These are phyloP conservation scores for Magnolia kwangsiensis DNA, from an alignment of 164 flowering plant species.

Conservation along the genomic window DNA sequence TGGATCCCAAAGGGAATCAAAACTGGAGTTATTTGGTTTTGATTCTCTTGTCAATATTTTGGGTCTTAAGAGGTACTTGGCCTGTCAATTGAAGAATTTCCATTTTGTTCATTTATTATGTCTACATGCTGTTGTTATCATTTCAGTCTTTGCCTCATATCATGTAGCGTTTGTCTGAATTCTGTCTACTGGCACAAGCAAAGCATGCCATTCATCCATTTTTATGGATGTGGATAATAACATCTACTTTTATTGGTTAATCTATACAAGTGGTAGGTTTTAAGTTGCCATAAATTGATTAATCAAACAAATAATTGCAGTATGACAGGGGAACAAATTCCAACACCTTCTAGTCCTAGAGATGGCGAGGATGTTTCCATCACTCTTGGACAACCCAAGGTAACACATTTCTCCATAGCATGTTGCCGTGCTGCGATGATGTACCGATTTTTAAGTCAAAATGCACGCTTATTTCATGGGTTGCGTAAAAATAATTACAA, in stretches of 20 bases:
- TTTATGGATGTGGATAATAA: background rate
- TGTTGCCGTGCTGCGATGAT: constrained; percentile 3
- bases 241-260: background rate
- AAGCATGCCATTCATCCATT: constrained; percentile 1
- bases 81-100: background rate
- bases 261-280: background rate
- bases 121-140: background rate
- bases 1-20: constrained; percentile 64
- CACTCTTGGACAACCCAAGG: constrained; percentile 70
- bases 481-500: background rate
- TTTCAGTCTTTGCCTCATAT: background rate
- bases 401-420: constrained; percentile 21
- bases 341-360: constrained; percentile 81
- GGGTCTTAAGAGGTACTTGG: constrained; percentile 77
- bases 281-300: background rate
- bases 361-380: constrained; percentile 82
- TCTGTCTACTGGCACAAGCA: background rate
- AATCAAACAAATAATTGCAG: constrained; percentile 32
- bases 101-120: constrained; percentile 2
- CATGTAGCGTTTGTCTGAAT: background rate
- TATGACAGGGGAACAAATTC: constrained; percentile 87
- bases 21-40: constrained; percentile 94
- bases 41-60: constrained; percentile 95
- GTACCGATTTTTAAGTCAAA: background rate
- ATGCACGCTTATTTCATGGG: background rate